Evolutionary conservation across 306 rosid genomes (phyloP), one percentile per base, ranked within the genome.

Genomic region (Herpetospermum pedunculosum): DNA sequence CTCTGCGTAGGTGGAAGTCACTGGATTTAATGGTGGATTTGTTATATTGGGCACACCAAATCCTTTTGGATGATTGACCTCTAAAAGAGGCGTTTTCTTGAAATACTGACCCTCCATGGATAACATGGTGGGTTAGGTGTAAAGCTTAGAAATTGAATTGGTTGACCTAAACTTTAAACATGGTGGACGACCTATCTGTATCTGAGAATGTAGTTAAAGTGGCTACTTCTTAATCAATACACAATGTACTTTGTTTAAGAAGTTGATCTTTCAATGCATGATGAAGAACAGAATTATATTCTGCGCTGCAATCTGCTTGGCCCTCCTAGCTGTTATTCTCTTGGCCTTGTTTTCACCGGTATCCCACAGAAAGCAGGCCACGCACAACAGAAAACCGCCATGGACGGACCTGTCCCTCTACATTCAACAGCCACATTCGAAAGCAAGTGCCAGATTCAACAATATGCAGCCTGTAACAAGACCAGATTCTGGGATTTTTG

Each of bases 401-500:
- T 82, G 88, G 92, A 73, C 88, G 43, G 94, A 81, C 80, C 76
- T 93, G 4, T 89, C 98, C 48, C 53, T 93, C 55, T 93, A 91
- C 87, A 83, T 93, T 63, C 97, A 91, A 83, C 88, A 86, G 37
- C 87, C 90, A 57, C 86, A 65, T 8, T 23, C 40, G 23, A 34
- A 58, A 35, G 25, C 72, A 76, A 52, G 23, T 40, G 50, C 52
- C 7, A 38, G 47, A 67, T 41, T 53, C 13, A 67, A 80, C 40
- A 76, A 81, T 19, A 75, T 78, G 21, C 85, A 79, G 5, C 77
- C 73, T 0, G 77, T 48, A 2, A 41, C 72, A 0, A 72, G 52
- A 32, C 35, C 79, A 6, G 83, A 76, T 23, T 67, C 82, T 0
- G 88, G 77, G 30, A 93, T 94, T 26, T 82, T 91, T 68, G 74